Conservation (phyloP, 1,284 basidiomycete species). For the Trichosporon sp. region DNA sequence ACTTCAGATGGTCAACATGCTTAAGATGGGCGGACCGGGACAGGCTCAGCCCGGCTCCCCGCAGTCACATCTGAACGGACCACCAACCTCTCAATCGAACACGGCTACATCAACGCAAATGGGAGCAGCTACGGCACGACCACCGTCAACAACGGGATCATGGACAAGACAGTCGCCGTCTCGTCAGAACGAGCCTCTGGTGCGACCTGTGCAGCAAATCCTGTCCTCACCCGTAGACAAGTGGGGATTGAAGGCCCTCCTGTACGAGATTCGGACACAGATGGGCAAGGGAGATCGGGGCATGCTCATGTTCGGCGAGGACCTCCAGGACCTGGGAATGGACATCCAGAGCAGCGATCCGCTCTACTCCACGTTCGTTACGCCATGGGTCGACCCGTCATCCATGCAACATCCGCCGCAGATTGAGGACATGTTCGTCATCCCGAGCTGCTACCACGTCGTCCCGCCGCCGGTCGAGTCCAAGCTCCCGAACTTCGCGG, state of each 20-base stretch:
- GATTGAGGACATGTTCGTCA: slow-evolving; percentile 58
- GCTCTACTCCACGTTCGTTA: slow-evolving; percentile 89
- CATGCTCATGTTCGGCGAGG: slow-evolving; percentile 81
- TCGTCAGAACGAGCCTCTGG: slow-evolving; percentile 54
- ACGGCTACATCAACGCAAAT: slow-evolving; percentile 31
- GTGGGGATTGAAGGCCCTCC: slow-evolving; percentile 83
- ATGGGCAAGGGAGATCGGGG: slow-evolving; percentile 81
- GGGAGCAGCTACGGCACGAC: slow-evolving; percentile 16
- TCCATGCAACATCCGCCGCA: slow-evolving; percentile 32
- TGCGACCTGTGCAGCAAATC: slow-evolving; percentile 91
- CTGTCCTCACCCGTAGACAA: slow-evolving; percentile 89
- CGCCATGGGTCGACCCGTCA: slow-evolving; percentile 93
- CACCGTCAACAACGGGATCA: slow-evolving; percentile 30
- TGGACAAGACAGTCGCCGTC: slow-evolving; percentile 33
- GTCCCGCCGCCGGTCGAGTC: slow-evolving; percentile 79
- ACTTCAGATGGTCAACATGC: slow-evolving; percentile 26
- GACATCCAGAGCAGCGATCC: slow-evolving; percentile 83
- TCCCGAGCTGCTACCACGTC: slow-evolving; percentile 91
- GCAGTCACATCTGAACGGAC: slow-evolving; percentile 23
- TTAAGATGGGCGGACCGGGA: slow-evolving; percentile 21
- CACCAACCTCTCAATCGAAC: slow-evolving; percentile 29
- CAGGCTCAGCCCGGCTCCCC: slow-evolving; percentile 14
- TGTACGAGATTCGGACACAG: slow-evolving; percentile 74
- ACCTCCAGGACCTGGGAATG: slow-evolving; percentile 86
- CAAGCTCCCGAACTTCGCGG: slow-evolving; percentile 84